Conservation (phyloP, 345 rosid species). For the Punica granatum region DNA sequence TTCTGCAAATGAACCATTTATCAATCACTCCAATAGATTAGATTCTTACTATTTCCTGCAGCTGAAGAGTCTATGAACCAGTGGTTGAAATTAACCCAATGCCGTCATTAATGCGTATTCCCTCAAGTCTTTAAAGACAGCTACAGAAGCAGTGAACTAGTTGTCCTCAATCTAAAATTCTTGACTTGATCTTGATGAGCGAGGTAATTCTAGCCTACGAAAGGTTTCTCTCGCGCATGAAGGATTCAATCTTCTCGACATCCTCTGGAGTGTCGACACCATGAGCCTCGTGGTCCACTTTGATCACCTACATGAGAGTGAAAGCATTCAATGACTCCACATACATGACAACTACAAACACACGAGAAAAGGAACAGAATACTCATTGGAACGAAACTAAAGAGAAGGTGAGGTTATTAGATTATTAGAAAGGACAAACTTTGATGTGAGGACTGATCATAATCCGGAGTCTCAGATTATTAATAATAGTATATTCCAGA, state of each 20-base stretch:
- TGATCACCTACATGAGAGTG: conserved; percentile 55
- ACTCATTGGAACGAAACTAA: background rate
- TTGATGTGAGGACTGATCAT: too few relatives aligned
- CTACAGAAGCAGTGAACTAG: background rate
- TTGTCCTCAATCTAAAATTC: background rate
- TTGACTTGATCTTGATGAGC: background rate
- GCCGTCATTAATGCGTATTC: background rate
- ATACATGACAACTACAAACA: background rate
- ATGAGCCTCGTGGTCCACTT: conserved; percentile 88
- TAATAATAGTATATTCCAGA: too few relatives aligned
- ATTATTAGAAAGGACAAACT: too few relatives aligned
- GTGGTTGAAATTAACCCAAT: background rate
- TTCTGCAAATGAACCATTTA: too few relatives aligned
- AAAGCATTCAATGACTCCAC: background rate
- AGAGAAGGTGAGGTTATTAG: too few relatives aligned
- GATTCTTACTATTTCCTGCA: background rate
- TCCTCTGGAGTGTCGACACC: conserved; percentile 86
- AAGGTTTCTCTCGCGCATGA: conserved; percentile 65
- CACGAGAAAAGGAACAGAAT: background rate
- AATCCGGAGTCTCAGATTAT: too few relatives aligned
- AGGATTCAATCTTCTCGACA: conserved; percentile 70
- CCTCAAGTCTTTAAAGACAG: background rate
- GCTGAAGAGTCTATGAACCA: background rate
- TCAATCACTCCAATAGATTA: too few relatives aligned
- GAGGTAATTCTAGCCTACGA: conserved; percentile 16